Percentiles rank a stretch among this genome's conserved stretches.
phyloP scores from a whole-genome alignment of 306 rosid species.

The Acacia melanoxylon region DNA sequence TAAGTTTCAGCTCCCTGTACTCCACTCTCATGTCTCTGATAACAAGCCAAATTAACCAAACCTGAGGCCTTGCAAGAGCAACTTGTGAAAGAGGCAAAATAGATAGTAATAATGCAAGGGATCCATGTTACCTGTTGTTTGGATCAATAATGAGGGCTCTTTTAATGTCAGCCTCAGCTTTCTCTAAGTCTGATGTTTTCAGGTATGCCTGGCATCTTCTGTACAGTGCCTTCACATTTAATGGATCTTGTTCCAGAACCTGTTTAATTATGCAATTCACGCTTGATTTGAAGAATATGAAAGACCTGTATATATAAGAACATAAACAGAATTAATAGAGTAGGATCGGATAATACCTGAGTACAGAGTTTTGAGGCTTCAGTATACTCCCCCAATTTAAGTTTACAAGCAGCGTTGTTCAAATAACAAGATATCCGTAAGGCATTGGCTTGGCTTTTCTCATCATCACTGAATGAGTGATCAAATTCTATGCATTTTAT shows the following conservation, averaged over 20 bases:
- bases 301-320: background rate
- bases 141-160: slow-evolving; percentile 60
- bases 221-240: slow-evolving; percentile 66
- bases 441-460: slow-evolving; percentile 42
- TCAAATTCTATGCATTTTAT: slow-evolving; percentile 54
- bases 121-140: slow-evolving; percentile 49
- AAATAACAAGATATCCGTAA: slow-evolving; percentile 51
- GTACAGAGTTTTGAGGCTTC: slow-evolving; percentile 59
- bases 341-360: slow-evolving; percentile 39
- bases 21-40: slow-evolving; percentile 56
- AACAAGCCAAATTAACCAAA: background rate
- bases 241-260: slow-evolving; percentile 57
- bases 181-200: slow-evolving; percentile 56
- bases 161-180: slow-evolving; percentile 60
- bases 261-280: slow-evolving; percentile 20
- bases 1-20: slow-evolving; percentile 52
- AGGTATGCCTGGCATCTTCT: slow-evolving; percentile 67
- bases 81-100: background rate
- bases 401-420: slow-evolving; percentile 71
- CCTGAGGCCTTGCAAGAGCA: background rate
- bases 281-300: background rate
- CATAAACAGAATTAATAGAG: background rate
- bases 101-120: background rate
- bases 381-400: slow-evolving; percentile 47
- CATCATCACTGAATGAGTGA: slow-evolving; percentile 55